A percentile compares a stretch with the other conserved stretches of the same genome.
phyloP scores from a whole-genome alignment of 495 filamentous ascomycete genomes.

The Durotheca rogersii region DNA sequence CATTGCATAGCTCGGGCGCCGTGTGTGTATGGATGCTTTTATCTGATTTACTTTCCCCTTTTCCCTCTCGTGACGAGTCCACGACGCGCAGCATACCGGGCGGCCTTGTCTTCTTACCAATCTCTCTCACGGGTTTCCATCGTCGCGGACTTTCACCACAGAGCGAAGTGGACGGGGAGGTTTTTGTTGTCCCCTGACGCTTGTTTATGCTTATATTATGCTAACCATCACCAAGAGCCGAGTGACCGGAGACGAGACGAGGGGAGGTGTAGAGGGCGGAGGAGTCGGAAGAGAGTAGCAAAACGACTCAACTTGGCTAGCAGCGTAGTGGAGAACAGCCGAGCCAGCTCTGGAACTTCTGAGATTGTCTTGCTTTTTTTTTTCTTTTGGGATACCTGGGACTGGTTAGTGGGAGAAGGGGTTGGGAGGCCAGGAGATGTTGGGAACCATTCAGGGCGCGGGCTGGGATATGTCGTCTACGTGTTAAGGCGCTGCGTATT shows the following conservation, averaged over 20 bases:
- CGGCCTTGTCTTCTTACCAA: conserved; percentile 11
- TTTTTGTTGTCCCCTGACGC: conserved; percentile 7
- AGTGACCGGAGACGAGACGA: conserved; percentile 2
- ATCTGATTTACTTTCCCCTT: neutral
- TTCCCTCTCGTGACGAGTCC: neutral
- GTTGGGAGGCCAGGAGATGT: conserved; percentile 1
- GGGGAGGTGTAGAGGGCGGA: conserved; percentile 1
- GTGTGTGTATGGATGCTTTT: too few species aligned
- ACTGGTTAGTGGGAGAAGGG: neutral
- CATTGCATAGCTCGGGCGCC: conserved; percentile 21
- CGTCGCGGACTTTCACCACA: conserved; percentile 12
- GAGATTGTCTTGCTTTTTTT: conserved; percentile 19
- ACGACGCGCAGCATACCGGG: conserved; percentile 1
- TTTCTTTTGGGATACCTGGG: conserved; percentile 5
- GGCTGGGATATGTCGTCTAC: conserved; percentile 19
- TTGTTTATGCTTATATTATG: conserved; percentile 2
- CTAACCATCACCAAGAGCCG: conserved; percentile 2
- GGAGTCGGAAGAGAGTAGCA: conserved; percentile 1
- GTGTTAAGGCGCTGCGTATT: conserved; percentile 9
- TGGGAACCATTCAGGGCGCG: neutral
- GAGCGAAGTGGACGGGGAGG: conserved; percentile 18
- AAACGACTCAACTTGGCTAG: conserved; percentile 7
- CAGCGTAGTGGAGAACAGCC: conserved; percentile 2
- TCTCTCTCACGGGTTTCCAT: conserved; percentile 8
- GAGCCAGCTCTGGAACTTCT: conserved; percentile 15